Conservation (phyloP, 208 protist genomes). For the Giardia duodenalis region DNA sequence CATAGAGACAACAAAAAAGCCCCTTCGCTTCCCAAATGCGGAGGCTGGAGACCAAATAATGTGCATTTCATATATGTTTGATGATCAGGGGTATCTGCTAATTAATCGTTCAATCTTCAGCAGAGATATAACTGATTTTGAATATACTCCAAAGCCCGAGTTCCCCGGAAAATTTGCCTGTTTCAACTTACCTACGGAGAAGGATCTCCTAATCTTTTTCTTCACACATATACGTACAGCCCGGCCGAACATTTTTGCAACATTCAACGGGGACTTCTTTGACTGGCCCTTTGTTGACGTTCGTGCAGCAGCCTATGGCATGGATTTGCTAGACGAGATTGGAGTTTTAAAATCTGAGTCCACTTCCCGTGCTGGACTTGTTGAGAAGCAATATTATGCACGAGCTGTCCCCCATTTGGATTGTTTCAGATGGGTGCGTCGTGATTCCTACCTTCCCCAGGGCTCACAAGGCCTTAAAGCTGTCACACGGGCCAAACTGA, state of each 20-base stretch:
- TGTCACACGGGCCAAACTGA: constrained; percentile 90
- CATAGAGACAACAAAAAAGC: constrained; percentile 96
- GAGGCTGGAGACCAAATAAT: constrained; percentile 83
- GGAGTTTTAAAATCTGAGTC: constrained; percentile 44
- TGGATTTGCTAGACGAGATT: constrained; percentile 47
- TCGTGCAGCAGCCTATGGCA: constrained; percentile 54
- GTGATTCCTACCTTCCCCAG: constrained; percentile 97
- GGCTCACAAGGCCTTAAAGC: constrained; percentile 80
- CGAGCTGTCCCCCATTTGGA: constrained; percentile 83
- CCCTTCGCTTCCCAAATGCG: constrained; percentile 91
- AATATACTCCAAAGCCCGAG: constrained; percentile 93
- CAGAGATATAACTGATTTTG: constrained; percentile 90
- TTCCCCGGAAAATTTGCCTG: constrained; percentile 84
- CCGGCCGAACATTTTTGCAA: constrained; percentile 89
- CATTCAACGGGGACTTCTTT: constrained; percentile 99
- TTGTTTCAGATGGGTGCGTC: constrained; percentile 96
- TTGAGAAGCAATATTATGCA: constrained; percentile 73
- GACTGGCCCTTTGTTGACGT: constrained; percentile 96
- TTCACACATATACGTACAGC: constrained; percentile 81
- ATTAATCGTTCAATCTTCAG: constrained; percentile 87
- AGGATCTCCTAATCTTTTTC: constrained; percentile 67
- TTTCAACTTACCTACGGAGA: constrained; percentile 83
- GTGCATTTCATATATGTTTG: constrained; percentile 99
- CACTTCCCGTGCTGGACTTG: constrained; percentile 48
- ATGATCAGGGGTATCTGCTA: constrained; percentile 82